These are phyloP conservation scores for Botryosphaeria agaves DNA, from an alignment of 2,329 filamentous ascomycete genomes.

Conservation along the genomic window DNA sequence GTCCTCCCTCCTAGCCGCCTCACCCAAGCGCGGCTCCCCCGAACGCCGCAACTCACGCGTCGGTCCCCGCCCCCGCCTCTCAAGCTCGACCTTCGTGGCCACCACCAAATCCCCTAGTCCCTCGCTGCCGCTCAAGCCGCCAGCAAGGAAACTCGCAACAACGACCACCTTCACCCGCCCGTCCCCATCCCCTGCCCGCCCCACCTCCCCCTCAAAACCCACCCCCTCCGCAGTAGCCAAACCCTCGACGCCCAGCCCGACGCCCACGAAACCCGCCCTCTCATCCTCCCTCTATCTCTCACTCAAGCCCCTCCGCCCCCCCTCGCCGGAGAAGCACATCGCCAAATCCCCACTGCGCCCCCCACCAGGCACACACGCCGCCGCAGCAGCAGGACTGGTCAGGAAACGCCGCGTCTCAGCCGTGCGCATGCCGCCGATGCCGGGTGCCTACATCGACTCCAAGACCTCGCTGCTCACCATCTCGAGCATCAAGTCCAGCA, in stretches of 20 bases:
- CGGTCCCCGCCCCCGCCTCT: slow-evolving; percentile 12
- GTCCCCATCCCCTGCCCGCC: background rate
- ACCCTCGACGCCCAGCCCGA: background rate
- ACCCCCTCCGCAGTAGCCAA: background rate
- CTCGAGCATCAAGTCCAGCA: slow-evolving; percentile 1
- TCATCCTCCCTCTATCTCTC: too few species aligned
- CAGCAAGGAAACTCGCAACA: slow-evolving; percentile 1
- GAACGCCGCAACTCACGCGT: slow-evolving; percentile 6
- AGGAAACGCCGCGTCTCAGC: slow-evolving; percentile 4
- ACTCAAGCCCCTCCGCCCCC: too few species aligned
- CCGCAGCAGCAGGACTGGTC: slow-evolving; percentile 1
- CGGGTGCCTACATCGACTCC: background rate
- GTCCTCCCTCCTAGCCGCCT: slow-evolving; percentile 1
- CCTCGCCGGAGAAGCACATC: too few species aligned
- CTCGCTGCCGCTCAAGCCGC: background rate
- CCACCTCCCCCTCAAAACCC: background rate
- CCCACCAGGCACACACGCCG: slow-evolving; percentile 1
- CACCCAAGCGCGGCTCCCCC: slow-evolving; percentile 2
- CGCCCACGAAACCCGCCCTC: background rate
- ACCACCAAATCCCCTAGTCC: background rate
- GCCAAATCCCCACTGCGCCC: too few species aligned
- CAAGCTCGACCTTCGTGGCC: slow-evolving; percentile 15
- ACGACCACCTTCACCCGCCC: slow-evolving; percentile 2
- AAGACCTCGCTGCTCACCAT: background rate
- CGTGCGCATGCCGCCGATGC: slow-evolving; percentile 4